Base-by-base conservation (phyloP, 495 filamentous ascomycete genomes). In the Penicillium psychrofluorescens region DNA sequence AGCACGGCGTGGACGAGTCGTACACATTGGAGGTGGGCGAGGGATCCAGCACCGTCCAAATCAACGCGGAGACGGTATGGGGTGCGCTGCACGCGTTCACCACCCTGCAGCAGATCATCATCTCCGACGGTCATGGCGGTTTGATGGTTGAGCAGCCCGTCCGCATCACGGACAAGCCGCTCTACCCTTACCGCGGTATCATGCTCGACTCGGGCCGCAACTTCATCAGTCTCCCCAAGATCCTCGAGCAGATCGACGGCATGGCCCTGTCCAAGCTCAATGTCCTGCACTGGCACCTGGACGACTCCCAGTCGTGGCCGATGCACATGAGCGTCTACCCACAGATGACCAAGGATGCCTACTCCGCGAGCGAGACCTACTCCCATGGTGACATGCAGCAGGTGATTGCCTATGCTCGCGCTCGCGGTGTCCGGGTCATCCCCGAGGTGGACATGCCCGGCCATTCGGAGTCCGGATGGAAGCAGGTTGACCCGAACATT, bases 11-110 rank as follows among this genome's bases (percentile, higher is more conserved):
- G 13, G 71, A 80, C 51, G 77, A 81, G 53, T 77, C 75, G 0
- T 81, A 80, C 53, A 74, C 71, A n/a, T 49, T 81, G 13, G 62
- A 69, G 12, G 66, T 78, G 31, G 34, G 45, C 7, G 51, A 58
- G 9, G 48, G 44, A 13, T 61, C 65, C 1, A 50, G 47, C 38
- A 57, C 40, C 29, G 61, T 77, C 45, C 53, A 54, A 8, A 74
- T 81, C 51, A 70, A 58, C 4, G 59, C 75, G 16, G 49, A 72
- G 41, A 76, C 76, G 0, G 59, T 68, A 44, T 74, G 73, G 66
- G 77, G 76, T 29, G 74, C 71, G n/a, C 55, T 81, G 7, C 75
- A 78, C 54, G 77, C 76, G 11, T 76, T 81, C 46, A 79, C 75
- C n/a, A 81, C 77, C 8, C 54, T 78, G 29, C 70, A 72, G 45